Evolutionary conservation across 306 rosid species (phyloP).

Genomic region (Sophora flavescens): DNA sequence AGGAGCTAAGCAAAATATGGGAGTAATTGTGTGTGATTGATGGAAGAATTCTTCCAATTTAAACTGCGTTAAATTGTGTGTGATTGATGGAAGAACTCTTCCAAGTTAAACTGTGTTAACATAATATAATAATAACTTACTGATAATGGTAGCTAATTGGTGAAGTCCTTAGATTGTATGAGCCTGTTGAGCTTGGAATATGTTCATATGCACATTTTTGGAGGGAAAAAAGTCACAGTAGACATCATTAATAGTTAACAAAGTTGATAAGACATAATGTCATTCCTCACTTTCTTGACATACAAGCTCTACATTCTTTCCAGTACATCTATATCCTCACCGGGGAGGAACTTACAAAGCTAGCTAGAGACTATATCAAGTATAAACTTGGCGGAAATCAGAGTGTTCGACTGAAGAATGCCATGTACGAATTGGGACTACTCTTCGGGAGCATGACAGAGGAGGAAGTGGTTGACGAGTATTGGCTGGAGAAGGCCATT

Average conservation of each 20-base stretch:
- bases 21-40: constrained; percentile 5
- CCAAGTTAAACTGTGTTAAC: background rate
- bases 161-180: background rate
- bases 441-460: constrained; percentile 38
- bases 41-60: too few relatives aligned
- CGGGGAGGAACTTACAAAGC: constrained; percentile 64
- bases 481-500: constrained; percentile 62
- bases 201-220: constrained; percentile 36
- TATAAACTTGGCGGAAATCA: constrained; percentile 58
- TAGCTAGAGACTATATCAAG: constrained; percentile 71
- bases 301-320: constrained; percentile 22
- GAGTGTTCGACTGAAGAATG: constrained; percentile 63
- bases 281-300: constrained; percentile 36
- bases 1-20: background rate
- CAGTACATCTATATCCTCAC: constrained; percentile 79
- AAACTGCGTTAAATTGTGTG: too few relatives aligned
- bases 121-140: constrained; percentile 23
- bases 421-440: constrained; percentile 55
- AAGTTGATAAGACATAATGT: constrained; percentile 7
- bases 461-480: constrained; percentile 40
- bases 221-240: constrained; percentile 16
- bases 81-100: constrained; percentile 17
- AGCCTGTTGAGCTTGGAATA: constrained; percentile 34
- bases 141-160: constrained; percentile 17
- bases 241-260: constrained; percentile 3